A percentile compares a stretch with the other conserved stretches of the same genome.
Evolutionary conservation across 768 basidiomycete species (phyloP).

Genomic region (Auricularia sp.): DNA sequence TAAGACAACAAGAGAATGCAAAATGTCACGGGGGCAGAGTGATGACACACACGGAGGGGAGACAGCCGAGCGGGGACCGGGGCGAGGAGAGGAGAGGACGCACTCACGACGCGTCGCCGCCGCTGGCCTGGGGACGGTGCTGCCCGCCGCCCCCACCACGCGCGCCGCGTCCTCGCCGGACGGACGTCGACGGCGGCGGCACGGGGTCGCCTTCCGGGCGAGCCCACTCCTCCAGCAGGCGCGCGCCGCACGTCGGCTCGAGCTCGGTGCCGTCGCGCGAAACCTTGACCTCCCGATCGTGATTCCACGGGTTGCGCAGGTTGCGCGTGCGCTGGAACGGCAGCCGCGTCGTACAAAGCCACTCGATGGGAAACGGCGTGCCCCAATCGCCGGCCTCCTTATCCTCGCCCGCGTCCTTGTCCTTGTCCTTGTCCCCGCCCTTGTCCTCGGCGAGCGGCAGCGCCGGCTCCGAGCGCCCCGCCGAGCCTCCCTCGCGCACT

Average conservation of each 20-base stretch:
- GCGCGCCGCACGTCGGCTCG: conserved; percentile 65
- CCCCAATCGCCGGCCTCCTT: conserved; percentile 46
- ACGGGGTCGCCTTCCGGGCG: conserved; percentile 8
- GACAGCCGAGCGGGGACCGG: neutral
- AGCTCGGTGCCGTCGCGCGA: conserved; percentile 89
- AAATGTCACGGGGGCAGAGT: neutral
- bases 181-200: conserved; percentile 16
- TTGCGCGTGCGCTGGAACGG: conserved; percentile 71
- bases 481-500: neutral
- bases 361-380: conserved; percentile 70
- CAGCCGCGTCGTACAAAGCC: conserved; percentile 62
- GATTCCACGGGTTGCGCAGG: conserved; percentile 88
- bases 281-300: conserved; percentile 70
- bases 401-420: conserved; percentile 2
- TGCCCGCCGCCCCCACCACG: neutral
- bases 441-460: neutral
- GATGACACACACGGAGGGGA: neutral
- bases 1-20: neutral
- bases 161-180: neutral
- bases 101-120: neutral
- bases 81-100: too few relatives aligned
- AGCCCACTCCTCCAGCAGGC: conserved; percentile 62
- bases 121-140: too few relatives aligned
- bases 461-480: neutral
- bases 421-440: neutral